Percentiles rank a stretch among this genome's conserved stretches.
Conservation (phyloP, 257 asterid species). For the Knoxia roxburghii region DNA sequence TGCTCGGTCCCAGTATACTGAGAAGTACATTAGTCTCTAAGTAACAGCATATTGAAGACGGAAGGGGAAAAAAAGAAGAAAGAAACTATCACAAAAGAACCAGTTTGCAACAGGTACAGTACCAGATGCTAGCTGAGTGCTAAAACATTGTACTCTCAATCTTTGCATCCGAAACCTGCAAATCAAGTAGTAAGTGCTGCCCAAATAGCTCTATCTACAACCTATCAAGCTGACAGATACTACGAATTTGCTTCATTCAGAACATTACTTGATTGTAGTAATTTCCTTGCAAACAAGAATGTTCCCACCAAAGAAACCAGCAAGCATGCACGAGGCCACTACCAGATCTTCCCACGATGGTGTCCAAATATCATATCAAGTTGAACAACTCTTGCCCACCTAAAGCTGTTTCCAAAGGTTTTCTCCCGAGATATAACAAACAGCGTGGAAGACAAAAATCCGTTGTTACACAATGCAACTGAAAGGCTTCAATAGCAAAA, state of each 20-base stretch:
- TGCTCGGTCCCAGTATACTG: too few relatives aligned
- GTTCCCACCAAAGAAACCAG: neutral
- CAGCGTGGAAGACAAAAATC: neutral
- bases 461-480: neutral
- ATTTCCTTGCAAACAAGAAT: neutral
- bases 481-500: constrained; percentile 2
- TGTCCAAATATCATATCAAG: neutral
- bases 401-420: neutral
- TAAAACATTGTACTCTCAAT: too few relatives aligned
- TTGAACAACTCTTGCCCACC: neutral
- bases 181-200: too few relatives aligned
- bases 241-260: neutral
- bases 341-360: neutral
- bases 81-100: too few relatives aligned
- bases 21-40: too few relatives aligned
- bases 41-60: too few relatives aligned
- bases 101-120: too few relatives aligned
- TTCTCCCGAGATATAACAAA: neutral
- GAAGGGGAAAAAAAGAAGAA: too few relatives aligned
- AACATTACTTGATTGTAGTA: neutral
- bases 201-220: neutral
- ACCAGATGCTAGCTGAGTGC: too few relatives aligned
- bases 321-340: neutral
- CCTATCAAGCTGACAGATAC: neutral
- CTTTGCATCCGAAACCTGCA: too few relatives aligned